A percentile compares a stretch with the other conserved stretches of the same genome.
These are phyloP conservation scores for Aspergillus awamori DNA, from an alignment of 2,329 filamentous ascomycete species.

Conservation along the genomic window DNA sequence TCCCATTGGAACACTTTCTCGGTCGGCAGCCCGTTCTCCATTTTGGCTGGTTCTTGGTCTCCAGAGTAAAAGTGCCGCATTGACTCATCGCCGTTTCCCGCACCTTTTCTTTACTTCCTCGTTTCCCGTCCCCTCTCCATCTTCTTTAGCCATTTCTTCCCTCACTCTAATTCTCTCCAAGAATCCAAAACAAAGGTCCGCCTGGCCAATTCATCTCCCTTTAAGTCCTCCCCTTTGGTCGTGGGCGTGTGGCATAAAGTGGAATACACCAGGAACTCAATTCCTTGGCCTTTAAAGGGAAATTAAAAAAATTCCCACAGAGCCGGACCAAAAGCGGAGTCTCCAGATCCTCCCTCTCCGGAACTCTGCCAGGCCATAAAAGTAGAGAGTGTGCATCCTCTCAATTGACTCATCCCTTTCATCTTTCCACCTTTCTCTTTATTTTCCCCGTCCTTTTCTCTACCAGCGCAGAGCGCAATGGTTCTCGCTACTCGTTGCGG, in stretches of 20 bases:
- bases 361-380: neutral
- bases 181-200: constrained; percentile 9
- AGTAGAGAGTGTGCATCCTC: constrained; percentile 15
- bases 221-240: constrained; percentile 19
- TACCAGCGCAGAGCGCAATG: constrained; percentile 44
- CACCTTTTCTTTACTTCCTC: constrained; percentile 18
- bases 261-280: constrained; percentile 24
- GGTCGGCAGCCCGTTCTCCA: constrained; percentile 10
- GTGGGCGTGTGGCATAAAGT: constrained; percentile 28
- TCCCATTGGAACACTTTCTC: neutral
- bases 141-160: constrained; percentile 15
- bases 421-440: constrained; percentile 8
- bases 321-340: constrained; percentile 13
- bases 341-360: constrained; percentile 10
- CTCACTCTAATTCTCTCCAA: constrained; percentile 14
- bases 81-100: constrained; percentile 32
- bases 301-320: constrained; percentile 9
- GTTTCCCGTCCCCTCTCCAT: constrained; percentile 8
- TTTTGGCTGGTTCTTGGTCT: constrained; percentile 5
- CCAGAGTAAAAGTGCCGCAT: constrained; percentile 16
- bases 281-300: constrained; percentile 10
- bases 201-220: constrained; percentile 19
- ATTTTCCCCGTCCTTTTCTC: constrained; percentile 14
- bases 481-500: constrained; percentile 50
- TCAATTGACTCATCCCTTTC: constrained; percentile 22